Evolutionary conservation across 176 grass and related monocot species (phyloP), one percentile per base, ranked within the genome.

Genomic region (Oropetium thomaeum): DNA sequence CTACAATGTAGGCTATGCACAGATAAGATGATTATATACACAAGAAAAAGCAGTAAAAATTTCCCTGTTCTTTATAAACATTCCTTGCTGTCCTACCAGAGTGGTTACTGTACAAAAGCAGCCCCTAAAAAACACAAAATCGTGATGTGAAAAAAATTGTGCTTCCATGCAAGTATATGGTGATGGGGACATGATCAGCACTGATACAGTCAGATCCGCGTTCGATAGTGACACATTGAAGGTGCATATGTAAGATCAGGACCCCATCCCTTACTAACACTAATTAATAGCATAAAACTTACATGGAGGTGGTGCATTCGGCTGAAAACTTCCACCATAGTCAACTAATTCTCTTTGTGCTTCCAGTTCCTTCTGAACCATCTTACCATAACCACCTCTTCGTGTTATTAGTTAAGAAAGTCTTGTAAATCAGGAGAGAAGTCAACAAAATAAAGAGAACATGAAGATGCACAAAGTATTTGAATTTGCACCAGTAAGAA

Each of bases 351-450:
- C 81, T 86, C 95, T 91, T 62, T 98, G 95, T 65, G 79, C 88
- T 81, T 98, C 95, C 66, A 98, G 82, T 69, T 98, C 95, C 81
- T 55, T 94, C 78, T 98, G 95, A 70, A 98, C 95, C 84, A 98
- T 65, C 86, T 98, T 98, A 55, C 95, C 95, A 45, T 98, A 98
- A 15, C 95, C 95, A 78, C 95, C 95, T 81, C 95, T 88, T 70
- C 86, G 86, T 88, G 54, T 69, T 37, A 80, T 64, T 84, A 30
- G 62, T 84, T 88, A 88, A 88, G 86, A 70, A 88, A 84, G 37
- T 4, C 28, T 55, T n/a, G 0, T 0, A 73, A 23, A 38, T 34
- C 34, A 10, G 78, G 27, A 77, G 23, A 52, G 8, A 70, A 78
- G 16, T 62, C 40, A 19, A 15, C 34, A 25, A 72, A 49, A 65